Evolutionary conservation across 2,329 filamentous ascomycete genomes (phyloP), one percentile per base, ranked within the genome.

Genomic region (Bisporella sp.): DNA sequence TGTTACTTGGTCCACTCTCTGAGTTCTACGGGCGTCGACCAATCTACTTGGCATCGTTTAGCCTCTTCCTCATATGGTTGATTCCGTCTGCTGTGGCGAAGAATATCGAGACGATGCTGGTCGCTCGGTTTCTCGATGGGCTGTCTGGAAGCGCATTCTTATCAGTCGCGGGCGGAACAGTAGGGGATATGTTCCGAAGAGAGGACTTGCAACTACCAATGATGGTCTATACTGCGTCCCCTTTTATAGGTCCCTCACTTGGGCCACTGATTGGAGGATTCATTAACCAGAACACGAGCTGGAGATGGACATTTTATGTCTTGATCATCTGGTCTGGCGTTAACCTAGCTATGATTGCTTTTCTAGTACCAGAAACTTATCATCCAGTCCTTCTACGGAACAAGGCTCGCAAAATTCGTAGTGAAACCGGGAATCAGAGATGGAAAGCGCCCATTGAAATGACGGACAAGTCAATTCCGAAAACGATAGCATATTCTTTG

Each of bases 311-410:
- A 0, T 91, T 93, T 67, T 96, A 91, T 64, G 76, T 90, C 4
- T 73, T 95, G 52, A 69, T 95, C 46, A 95, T 96, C 46, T 95
- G 89, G 89, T 76, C 82, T 1, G 79, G 75, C n/a, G 68, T 73
- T 6, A 69, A 89, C 60, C 74, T 89, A 46, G 64, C 75, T 8
- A 70, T 81, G 52, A 83, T 96, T 47, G 64, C 83, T 33, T 64
- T 89, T 33, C 73, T 90, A 41, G 89, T 96, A 3, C 91, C 90
- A 5, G 90, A 96, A 71, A 96, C 90, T 1, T 96, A 93, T 66
- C 87, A 83, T 57, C 80, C 79, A n/a, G 75, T 91, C 12, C 70
- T 93, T 45, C 73, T 95, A 41, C 78, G 83, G 47, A 74, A 77
- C 42, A 95, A 93, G 65, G 90, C 90, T 3, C 73, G 73, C 48